phyloP scores from a whole-genome alignment of 192 early-diverging fungal species.

The Entomortierella chlamydospora region DNA sequence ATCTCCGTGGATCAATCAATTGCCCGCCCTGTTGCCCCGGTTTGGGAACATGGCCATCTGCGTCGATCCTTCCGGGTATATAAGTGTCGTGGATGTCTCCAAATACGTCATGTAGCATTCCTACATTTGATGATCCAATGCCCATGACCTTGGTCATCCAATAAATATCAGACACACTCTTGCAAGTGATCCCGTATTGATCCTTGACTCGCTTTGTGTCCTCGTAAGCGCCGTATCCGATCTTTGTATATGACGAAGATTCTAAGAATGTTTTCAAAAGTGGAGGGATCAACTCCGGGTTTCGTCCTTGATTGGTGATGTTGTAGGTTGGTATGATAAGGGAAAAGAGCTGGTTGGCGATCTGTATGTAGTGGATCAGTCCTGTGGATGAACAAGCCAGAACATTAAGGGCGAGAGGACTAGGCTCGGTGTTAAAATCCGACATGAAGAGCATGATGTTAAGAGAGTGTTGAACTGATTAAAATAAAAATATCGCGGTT shows the following conservation, averaged over 20 bases:
- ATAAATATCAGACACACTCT: constrained; percentile 35
- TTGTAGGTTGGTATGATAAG: constrained; percentile 43
- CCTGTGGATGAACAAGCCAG: constrained; percentile 51
- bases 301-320: constrained; percentile 35
- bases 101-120: constrained; percentile 44
- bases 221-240: constrained; percentile 49
- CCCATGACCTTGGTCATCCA: constrained; percentile 54
- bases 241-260: constrained; percentile 29
- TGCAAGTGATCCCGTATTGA: constrained; percentile 42
- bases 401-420: constrained; percentile 29
- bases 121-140: constrained; percentile 36
- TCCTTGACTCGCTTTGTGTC: constrained; percentile 33
- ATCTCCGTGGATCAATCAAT: constrained; percentile 40
- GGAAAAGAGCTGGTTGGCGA: constrained; percentile 43
- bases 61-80: constrained; percentile 38
- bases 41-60: constrained; percentile 1
- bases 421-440: constrained; percentile 46
- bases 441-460: constrained; percentile 50
- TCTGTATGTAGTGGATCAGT: constrained; percentile 46
- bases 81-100: constrained; percentile 32
- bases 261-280: constrained; percentile 45
- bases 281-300: constrained; percentile 41
- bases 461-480: constrained; percentile 34
- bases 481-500: background rate
- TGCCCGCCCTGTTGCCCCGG: constrained; percentile 9